Percentiles rank a stretch among this genome's conserved stretches.
Conservation (phyloP, 1,284 basidiomycete species). For the Ustilago shanxiensis region DNA sequence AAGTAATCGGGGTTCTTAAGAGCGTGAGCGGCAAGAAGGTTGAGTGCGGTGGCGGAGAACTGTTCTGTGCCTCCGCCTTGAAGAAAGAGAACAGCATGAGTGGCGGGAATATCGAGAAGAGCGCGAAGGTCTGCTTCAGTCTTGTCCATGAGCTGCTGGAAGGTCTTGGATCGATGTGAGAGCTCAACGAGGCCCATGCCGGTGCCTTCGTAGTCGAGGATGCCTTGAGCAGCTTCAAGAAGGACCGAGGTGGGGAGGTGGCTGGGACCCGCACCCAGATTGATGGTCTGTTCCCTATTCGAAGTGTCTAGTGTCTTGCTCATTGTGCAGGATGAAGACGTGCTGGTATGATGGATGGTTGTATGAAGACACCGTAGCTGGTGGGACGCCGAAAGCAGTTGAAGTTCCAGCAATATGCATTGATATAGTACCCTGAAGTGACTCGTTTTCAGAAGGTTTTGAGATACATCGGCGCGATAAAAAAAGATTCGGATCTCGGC, state of each 20-base stretch:
- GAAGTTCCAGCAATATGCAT: not conserved
- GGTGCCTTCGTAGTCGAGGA: constrained; percentile 63
- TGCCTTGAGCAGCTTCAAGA: constrained; percentile 63
- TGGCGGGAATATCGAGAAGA: constrained; percentile 60
- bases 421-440: not conserved
- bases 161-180: constrained; percentile 66
- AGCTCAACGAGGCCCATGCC: constrained; percentile 69
- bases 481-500: constrained; percentile 29
- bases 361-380: not conserved
- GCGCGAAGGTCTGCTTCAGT: constrained; percentile 65
- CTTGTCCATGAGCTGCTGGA: constrained; percentile 62
- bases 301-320: constrained; percentile 44
- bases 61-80: constrained; percentile 69
- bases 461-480: constrained; percentile 13
- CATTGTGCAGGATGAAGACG: constrained; percentile 11
- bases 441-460: constrained; percentile 21
- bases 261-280: constrained; percentile 68
- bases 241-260: constrained; percentile 66
- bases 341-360: not conserved
- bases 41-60: constrained; percentile 67
- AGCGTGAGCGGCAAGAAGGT: constrained; percentile 65
- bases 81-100: constrained; percentile 65
- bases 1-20: constrained; percentile 60
- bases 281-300: constrained; percentile 63
- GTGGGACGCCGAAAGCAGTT: not conserved